Conservation (phyloP, 345 rosid genomes). For the Aquilaria sinensis region DNA sequence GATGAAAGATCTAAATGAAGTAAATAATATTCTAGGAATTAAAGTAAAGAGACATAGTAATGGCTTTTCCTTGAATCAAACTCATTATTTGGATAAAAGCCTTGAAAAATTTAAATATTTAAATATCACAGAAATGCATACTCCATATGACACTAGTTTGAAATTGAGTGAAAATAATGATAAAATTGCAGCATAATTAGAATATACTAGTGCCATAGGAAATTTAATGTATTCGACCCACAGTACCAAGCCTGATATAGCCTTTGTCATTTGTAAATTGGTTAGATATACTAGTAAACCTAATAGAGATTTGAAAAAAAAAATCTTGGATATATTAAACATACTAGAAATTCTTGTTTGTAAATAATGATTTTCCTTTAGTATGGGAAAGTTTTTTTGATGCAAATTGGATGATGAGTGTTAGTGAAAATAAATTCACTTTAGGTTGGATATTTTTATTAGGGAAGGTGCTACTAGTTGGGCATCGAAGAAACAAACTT, state of each 20-base stretch:
- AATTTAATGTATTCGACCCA: neutral
- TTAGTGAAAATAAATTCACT: neutral
- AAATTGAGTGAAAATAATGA: neutral
- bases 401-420: neutral
- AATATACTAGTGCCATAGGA: neutral
- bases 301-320: neutral
- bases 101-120: constrained; percentile 3
- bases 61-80: neutral
- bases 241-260: neutral
- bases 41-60: neutral
- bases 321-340: neutral
- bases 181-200: neutral
- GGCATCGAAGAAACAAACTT: no score
- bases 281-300: neutral
- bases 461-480: no score
- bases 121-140: neutral
- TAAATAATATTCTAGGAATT: constrained; percentile 2
- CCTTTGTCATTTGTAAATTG: neutral
- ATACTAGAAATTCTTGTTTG: neutral
- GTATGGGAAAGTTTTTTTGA: neutral
- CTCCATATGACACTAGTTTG: neutral
- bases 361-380: neutral
- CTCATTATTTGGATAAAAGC: no score
- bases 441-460: no score
- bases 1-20: constrained; percentile 7